Conservation (phyloP, 805 yeast species). For the Wickerhamomyces strasburgensis region DNA sequence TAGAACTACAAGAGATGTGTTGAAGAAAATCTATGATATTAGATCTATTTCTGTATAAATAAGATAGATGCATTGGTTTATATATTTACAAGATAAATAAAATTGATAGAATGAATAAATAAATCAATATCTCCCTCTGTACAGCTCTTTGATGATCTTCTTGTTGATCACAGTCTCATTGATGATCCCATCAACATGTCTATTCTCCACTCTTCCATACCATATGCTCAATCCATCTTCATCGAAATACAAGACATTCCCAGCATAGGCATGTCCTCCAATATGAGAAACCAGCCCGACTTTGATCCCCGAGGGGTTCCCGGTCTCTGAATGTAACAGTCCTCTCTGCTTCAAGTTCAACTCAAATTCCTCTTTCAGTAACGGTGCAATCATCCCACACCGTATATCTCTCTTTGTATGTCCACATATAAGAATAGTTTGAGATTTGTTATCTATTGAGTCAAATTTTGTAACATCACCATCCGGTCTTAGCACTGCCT, state of each 20-base stretch:
- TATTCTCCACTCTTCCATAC: conserved; percentile 74
- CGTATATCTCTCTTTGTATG: conserved; percentile 58
- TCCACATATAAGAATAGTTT: conserved; percentile 55
- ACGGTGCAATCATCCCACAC: conserved; percentile 66
- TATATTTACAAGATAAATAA: too few species aligned
- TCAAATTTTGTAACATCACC: conserved; percentile 12
- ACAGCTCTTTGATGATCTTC: conserved; percentile 50
- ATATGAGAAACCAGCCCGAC: conserved; percentile 67
- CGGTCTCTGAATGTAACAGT: conserved; percentile 21
- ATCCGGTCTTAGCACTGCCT: conserved; percentile 36
- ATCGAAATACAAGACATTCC: conserved; percentile 61
- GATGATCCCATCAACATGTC: conserved; percentile 61
- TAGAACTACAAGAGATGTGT: conserved; percentile 43
- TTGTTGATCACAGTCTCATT: conserved; percentile 46
- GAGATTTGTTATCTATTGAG: conserved; percentile 20
- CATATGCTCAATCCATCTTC: conserved; percentile 42
- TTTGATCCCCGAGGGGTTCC: conserved; percentile 27
- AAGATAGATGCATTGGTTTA: background rate
- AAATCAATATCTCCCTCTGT: conserved; percentile 38
- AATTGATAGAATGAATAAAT: too few species aligned
- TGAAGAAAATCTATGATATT: conserved; percentile 46
- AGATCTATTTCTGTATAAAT: conserved; percentile 29
- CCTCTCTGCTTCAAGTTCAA: conserved; percentile 33
- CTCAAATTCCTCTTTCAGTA: conserved; percentile 46
- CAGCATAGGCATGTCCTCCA: conserved; percentile 87